A percentile compares a stretch with the other conserved stretches of the same genome.
These are phyloP conservation scores for Caryopteris hybrid DNA, from an alignment of 305 asterid genomes.

Conservation along the genomic window DNA sequence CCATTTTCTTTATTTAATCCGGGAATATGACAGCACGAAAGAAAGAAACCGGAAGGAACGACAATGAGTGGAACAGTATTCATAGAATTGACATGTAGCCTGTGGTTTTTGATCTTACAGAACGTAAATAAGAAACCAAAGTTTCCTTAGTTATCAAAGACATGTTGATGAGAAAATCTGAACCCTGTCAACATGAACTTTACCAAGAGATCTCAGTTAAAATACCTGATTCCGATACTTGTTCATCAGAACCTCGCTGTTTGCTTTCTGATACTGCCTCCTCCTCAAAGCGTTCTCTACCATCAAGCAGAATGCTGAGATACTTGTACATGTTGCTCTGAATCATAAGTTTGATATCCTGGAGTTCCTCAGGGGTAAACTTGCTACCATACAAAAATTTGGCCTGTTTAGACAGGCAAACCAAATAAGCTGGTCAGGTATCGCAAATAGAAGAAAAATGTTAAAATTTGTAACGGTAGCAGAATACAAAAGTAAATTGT, in stretches of 20 bases:
- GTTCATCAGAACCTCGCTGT: slow-evolving; percentile 24
- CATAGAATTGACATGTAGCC: not conserved
- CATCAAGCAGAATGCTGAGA: slow-evolving; percentile 75
- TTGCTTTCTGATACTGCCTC: slow-evolving; percentile 39
- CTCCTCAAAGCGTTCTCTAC: slow-evolving; percentile 76
- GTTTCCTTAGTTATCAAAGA: not conserved
- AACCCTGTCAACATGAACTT: not conserved
- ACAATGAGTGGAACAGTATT: not conserved
- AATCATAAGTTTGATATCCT: slow-evolving; percentile 80
- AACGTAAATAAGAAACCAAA: not conserved
- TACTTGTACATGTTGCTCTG: slow-evolving; percentile 76
- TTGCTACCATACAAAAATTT: slow-evolving; percentile 67
- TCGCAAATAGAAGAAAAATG: too few species aligned
- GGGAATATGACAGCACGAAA: not conserved
- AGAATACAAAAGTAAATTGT: too few species aligned
- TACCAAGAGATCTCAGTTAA: not conserved
- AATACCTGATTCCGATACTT: slow-evolving; percentile 34
- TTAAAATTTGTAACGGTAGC: not conserved
- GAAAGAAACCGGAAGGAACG: not conserved
- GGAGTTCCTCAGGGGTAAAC: slow-evolving; percentile 61
- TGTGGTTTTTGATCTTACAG: not conserved
- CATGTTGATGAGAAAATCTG: slow-evolving; percentile 5
- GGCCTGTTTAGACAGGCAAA: slow-evolving; percentile 43
- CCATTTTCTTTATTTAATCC: too few species aligned
- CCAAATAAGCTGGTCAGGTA: too few species aligned